phyloP scores from a whole-genome alignment of 306 rosid species.

The Canavalia ensiformis region DNA sequence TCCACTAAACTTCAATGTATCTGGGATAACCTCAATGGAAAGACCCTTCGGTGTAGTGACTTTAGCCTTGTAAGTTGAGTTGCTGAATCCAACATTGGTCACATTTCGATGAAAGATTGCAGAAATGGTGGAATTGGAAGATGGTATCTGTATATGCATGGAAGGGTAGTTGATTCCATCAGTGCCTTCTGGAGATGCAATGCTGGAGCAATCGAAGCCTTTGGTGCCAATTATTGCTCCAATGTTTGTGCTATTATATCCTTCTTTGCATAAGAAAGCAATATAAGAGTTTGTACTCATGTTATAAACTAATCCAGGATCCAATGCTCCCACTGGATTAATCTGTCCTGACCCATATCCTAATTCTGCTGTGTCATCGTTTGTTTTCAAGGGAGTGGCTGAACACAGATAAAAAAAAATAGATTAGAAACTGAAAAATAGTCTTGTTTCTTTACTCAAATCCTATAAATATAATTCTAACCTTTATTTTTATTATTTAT shows the following conservation, averaged over 20 bases:
- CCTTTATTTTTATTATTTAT: not conserved
- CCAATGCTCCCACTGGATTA: constrained; percentile 59
- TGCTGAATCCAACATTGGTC: constrained; percentile 66
- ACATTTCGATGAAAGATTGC: constrained; percentile 68
- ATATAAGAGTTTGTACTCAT: constrained; percentile 53
- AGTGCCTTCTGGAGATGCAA: constrained; percentile 52
- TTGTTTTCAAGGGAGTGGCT: constrained; percentile 70
- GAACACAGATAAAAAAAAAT: constrained; percentile 34
- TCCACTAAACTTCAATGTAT: constrained; percentile 52
- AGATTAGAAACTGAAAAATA: constrained; percentile 15
- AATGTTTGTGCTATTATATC: constrained; percentile 60
- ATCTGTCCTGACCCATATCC: constrained; percentile 83
- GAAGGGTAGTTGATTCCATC: constrained; percentile 94
- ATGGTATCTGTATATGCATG: constrained; percentile 57
- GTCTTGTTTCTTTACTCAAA: not conserved
- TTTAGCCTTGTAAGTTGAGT: constrained; percentile 66
- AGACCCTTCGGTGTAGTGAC: constrained; percentile 64
- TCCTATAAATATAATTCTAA: not conserved
- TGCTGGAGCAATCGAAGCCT: constrained; percentile 54
- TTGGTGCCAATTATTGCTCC: constrained; percentile 56
- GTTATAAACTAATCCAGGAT: constrained; percentile 79
- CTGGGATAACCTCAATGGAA: constrained; percentile 63
- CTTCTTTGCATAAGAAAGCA: constrained; percentile 71
- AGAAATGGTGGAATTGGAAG: constrained; percentile 43
- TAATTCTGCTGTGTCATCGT: constrained; percentile 47